phyloP scores from a whole-genome alignment of 2,329 filamentous ascomycete genomes.

The Cryoendolithus antarcticus region DNA sequence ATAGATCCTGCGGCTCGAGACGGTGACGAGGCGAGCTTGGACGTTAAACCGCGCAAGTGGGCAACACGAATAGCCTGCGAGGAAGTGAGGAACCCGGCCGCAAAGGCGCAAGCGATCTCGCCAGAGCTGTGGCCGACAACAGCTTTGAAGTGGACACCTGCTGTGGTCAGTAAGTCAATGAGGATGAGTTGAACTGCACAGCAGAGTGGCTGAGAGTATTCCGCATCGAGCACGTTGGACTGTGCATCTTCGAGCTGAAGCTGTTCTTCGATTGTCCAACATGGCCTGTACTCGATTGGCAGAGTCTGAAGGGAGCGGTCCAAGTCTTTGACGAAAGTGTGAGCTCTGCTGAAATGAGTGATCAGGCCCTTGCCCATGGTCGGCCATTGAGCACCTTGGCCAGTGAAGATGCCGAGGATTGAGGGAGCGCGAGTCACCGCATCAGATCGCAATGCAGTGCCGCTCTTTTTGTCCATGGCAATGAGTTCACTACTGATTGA shows the following conservation, averaged over 20 bases:
- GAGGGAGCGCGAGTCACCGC: too few relatives aligned
- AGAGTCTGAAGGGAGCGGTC: too few relatives aligned
- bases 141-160: slow-evolving; percentile 7
- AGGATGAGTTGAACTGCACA: slow-evolving; percentile 42
- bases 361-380: slow-evolving; percentile 14
- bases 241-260: too few relatives aligned
- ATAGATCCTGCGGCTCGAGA: slow-evolving; percentile 15
- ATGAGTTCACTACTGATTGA: too few relatives aligned
- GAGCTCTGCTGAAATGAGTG: too few relatives aligned
- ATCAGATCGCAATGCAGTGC: too few relatives aligned
- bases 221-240: too few relatives aligned
- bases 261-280: too few relatives aligned
- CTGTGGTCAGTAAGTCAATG: slow-evolving; percentile 24
- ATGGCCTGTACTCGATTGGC: too few relatives aligned
- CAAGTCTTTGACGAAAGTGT: too few relatives aligned
- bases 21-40: neutral
- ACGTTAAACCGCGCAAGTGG: slow-evolving; percentile 4
- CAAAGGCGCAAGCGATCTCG: slow-evolving; percentile 24
- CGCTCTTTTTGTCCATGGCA: too few relatives aligned
- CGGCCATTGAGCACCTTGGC: slow-evolving; percentile 13
- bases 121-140: slow-evolving; percentile 22
- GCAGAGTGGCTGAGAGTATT: slow-evolving; percentile 28
- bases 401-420: slow-evolving; percentile 7
- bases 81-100: slow-evolving; percentile 11
- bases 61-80: slow-evolving; percentile 4